These are phyloP conservation scores for Coelastrella sp. DNA, from an alignment of 139 green algal genomes.

Conservation along the genomic window DNA sequence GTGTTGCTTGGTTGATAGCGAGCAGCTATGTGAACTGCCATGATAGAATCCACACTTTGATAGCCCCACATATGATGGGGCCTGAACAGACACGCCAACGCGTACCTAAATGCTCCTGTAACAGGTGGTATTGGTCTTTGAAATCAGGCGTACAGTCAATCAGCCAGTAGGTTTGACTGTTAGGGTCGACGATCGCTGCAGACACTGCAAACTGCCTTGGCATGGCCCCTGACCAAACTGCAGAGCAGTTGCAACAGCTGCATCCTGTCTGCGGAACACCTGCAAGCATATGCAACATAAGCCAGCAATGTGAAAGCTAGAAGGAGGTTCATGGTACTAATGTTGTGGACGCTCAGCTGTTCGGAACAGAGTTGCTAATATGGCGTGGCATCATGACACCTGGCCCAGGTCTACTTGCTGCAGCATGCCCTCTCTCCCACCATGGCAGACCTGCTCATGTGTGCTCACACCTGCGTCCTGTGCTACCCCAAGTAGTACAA, in stretches of 20 bases:
- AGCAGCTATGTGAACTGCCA: no score
- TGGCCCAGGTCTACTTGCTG: no score
- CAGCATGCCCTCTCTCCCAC: no score
- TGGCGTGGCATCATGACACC: no score
- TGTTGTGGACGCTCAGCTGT: neutral
- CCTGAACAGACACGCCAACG: no score
- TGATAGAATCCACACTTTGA: no score
- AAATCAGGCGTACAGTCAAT: conserved; percentile 53
- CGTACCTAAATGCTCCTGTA: conserved; percentile 35
- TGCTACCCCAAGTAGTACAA: conserved; percentile 45
- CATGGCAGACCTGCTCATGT: no score
- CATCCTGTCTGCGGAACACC: conserved; percentile 51
- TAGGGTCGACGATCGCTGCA: conserved; percentile 3
- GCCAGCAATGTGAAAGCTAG: no score
- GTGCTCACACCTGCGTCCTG: conserved; percentile 42
- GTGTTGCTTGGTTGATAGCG: no score
- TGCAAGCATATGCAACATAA: conserved; percentile 6
- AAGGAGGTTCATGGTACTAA: neutral
- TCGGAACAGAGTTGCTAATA: no score
- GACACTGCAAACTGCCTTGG: conserved; percentile 34
- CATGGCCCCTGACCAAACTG: conserved; percentile 19
- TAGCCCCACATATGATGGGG: no score
- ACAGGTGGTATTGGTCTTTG: conserved; percentile 45
- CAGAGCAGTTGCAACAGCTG: conserved; percentile 38
- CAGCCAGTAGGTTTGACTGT: conserved; percentile 39